Percentiles rank a stretch among this genome's conserved stretches.
These are phyloP conservation scores for Pleoardoris graminearum DNA, from an alignment of 2,329 filamentous ascomycete species.

Conservation along the genomic window DNA sequence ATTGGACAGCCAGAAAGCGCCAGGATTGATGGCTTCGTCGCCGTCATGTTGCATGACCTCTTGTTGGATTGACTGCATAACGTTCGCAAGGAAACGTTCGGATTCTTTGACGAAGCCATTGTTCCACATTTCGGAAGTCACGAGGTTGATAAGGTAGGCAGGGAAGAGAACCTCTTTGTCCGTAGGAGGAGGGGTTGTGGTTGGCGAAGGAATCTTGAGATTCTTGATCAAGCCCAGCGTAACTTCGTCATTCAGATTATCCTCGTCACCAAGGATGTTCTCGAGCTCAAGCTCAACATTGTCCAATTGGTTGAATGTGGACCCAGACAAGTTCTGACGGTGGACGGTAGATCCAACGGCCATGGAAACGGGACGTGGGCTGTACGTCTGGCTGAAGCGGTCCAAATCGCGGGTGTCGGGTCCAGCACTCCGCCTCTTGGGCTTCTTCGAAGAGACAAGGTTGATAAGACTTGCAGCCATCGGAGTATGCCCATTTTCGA, in stretches of 20 bases:
- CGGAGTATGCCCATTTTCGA: slow-evolving; percentile 65
- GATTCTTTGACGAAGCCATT: slow-evolving; percentile 99
- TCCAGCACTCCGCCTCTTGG: slow-evolving; percentile 89
- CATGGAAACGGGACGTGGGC: slow-evolving; percentile 95
- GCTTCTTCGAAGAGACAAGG: slow-evolving; percentile 94
- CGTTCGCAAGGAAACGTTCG: slow-evolving; percentile 96
- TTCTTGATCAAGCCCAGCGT: slow-evolving; percentile 95
- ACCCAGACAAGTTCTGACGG: slow-evolving; percentile 72
- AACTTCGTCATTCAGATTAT: slow-evolving; percentile 94
- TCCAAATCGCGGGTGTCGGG: slow-evolving; percentile 83
- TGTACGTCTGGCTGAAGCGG: slow-evolving; percentile 89
- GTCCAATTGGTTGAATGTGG: slow-evolving; percentile 79
- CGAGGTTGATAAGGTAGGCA: slow-evolving; percentile 96
- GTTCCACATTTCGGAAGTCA: slow-evolving; percentile 99
- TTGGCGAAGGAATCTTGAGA: slow-evolving; percentile 91
- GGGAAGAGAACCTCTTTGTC: slow-evolving; percentile 99
- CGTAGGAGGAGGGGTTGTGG: slow-evolving; percentile 82
- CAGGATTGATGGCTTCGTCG: slow-evolving; percentile 94
- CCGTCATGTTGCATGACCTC: slow-evolving; percentile 99
- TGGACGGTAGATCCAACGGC: slow-evolving; percentile 69
- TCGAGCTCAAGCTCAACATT: slow-evolving; percentile 95
- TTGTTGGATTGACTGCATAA: slow-evolving; percentile 99
- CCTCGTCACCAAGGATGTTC: slow-evolving; percentile 89
- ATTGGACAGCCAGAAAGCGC: slow-evolving; percentile 98
- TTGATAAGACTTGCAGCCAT: slow-evolving; percentile 82